Evolutionary conservation across 179 eudicot genomes (phyloP), one percentile per base, ranked within the genome.

Genomic region (Actinidia polygama): DNA sequence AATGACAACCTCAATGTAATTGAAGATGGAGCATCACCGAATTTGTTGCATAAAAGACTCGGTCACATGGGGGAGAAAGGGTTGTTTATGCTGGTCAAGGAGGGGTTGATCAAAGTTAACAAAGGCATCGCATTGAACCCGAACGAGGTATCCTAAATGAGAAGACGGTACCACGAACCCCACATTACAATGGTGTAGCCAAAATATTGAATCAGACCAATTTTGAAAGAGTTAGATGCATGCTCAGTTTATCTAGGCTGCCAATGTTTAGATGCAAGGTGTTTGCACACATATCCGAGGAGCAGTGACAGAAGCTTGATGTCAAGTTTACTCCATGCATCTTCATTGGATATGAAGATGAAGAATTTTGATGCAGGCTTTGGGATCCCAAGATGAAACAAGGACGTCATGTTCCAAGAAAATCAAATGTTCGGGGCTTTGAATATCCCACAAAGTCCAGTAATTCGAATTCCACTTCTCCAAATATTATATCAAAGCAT

Each of bases 191-290:
- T 51, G 54, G 54, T 1, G 54, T 51, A 51, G 54, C 54, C 0
- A 10, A 51, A 10, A 51, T 7, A 0, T 6, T 51, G 54, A 51
- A 51, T 51, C 3, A 10, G 10, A 51, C 54, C 0, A 51, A 6
- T 10, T 6, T 51, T 7, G 54, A 51, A 51, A 47, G 36, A 21
- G 61, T 51, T 15, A 10, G 57, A 16, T 15, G 75, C 30, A 40
- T 70, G 74, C 50, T 70, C 21, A 70, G 74, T 36, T 0, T 72
- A 47, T 49, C 62, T 4, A 75, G 55, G 49, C 63, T n/a, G n/a
- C n/a, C n/a, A 12, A 81, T 79, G 7, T 80, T 86, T 70, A 75
- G 75, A 4, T 86, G 82, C 58, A 26, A 71, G 10, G 77, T 76
- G 0, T 82, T 53, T 53, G 15, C 40, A 11, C 69, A 10, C 12